Evolutionary conservation across 768 basidiomycete genomes (phyloP), one percentile per base, ranked within the genome.

Genomic region (Dentipellis sp.): DNA sequence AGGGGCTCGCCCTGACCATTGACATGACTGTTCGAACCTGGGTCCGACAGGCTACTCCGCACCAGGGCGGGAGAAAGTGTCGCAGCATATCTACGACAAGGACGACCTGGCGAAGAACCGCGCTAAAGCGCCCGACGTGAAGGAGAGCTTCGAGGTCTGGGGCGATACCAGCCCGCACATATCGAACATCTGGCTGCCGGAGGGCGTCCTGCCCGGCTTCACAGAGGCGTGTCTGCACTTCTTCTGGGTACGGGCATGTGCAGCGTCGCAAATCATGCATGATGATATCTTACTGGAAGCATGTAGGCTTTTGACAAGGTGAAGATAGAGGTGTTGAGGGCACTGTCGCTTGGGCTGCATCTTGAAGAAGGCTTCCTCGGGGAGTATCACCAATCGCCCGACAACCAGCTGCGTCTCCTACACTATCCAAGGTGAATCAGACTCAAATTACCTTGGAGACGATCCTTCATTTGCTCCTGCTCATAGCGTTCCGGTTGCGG

Each of bases 181-280:
- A 69, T 78, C 80, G 1, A 82, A 83, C 59, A 78, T 82, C 37
- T 83, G 82, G 81, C 73, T 78, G 10, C 75, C 78, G 0, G 80
- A 80, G 4, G 71, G 68, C 12, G 67, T 75, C 0, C 66, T 83
- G 12, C 78, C 81, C 0, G 81, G 77, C 1, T 82, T 83, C 63
- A 76, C 70, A 52, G 74, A 79, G 54, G 73, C 73, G 0, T 80
- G 78, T 58, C 56, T 78, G 3, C 72, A 76, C 17, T 83, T 82
- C 63, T 81, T 72, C 59, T 75, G 67, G 68, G 68, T 68, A 46
- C 11, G 48, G 10, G 19, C 14, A 42, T 42, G 29, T 6, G 6
- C 29, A 3, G 29, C 40, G 40, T 14, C 14, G 40, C 3, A 42
- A 14, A 42, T 19, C 3, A 14, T 3, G 19, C 19, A 42, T 14